These are phyloP conservation scores for Cercophora samala DNA, from an alignment of 495 filamentous ascomycete genomes.

Conservation along the genomic window DNA sequence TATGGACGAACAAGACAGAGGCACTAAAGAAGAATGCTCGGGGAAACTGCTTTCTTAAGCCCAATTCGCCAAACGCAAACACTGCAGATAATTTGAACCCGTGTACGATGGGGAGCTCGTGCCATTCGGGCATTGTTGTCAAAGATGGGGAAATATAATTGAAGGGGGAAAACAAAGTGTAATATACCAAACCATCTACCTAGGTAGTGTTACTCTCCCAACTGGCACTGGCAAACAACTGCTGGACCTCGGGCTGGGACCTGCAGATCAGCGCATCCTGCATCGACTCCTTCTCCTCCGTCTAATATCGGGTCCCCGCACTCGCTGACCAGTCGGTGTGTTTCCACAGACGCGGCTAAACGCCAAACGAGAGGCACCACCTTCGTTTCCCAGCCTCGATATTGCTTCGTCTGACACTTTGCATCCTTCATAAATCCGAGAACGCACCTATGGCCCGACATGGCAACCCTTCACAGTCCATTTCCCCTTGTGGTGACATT, in stretches of 20 bases:
- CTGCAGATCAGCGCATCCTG: background rate
- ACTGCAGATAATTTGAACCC: no score
- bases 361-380: background rate
- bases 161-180: no score
- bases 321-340: background rate
- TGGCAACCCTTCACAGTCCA: background rate
- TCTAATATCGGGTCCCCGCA: background rate
- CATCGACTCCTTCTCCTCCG: background rate
- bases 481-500: background rate
- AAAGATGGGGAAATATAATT: no score
- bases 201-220: no score
- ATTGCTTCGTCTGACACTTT: background rate
- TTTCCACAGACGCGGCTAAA: slow-evolving; percentile 2
- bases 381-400: background rate
- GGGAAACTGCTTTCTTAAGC: no score
- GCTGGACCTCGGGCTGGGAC: background rate
- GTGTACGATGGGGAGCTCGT: no score
- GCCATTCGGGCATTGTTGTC: no score
- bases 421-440: background rate
- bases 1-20: no score
- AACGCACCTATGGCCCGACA: background rate
- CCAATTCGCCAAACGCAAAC: no score
- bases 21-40: no score
- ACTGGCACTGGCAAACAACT: background rate
- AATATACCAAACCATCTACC: no score